A percentile compares a stretch with the other conserved stretches of the same genome.
phyloP scores from a whole-genome alignment of 2,329 filamentous ascomycete species.

The Teratosphaeriaceae sp. region DNA sequence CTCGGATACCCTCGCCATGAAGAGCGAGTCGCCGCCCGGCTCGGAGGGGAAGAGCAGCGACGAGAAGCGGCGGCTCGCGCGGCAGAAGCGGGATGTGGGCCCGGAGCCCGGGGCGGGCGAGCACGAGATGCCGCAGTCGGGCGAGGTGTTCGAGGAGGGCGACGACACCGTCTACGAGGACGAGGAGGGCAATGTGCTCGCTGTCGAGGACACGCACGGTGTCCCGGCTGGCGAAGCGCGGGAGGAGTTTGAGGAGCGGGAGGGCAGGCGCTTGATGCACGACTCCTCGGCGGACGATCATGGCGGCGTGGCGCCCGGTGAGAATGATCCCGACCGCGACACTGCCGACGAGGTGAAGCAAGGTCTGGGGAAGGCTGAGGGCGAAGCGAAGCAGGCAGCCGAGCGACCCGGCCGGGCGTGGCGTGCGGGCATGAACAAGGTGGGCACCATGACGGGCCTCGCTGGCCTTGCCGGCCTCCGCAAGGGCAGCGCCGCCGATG shows the following conservation, averaged over 20 bases:
- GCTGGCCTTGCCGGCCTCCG: too few relatives aligned
- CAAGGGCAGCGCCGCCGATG: constrained; percentile 31
- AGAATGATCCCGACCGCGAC: constrained; percentile 39
- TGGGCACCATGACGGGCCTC: constrained; percentile 31
- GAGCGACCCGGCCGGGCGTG: constrained; percentile 35
- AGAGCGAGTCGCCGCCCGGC: constrained; percentile 29
- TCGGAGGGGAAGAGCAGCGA: constrained; percentile 29
- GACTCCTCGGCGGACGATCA: constrained; percentile 40
- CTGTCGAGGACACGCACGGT: constrained; percentile 48
- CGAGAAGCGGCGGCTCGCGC: constrained; percentile 9
- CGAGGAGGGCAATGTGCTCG: constrained; percentile 76
- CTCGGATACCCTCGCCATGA: constrained; percentile 38
- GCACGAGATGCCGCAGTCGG: constrained; percentile 23
- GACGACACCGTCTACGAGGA: constrained; percentile 75
- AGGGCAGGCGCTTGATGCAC: constrained; percentile 47
- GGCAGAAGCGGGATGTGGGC: constrained; percentile 5
- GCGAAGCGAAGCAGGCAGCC: constrained; percentile 57
- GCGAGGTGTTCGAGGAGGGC: constrained; percentile 78
- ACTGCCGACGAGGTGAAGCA: constrained; percentile 34
- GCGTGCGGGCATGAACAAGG: constrained; percentile 36
- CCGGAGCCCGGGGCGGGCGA: constrained; percentile 17
- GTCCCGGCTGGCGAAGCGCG: constrained; percentile 44
- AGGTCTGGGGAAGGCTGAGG: constrained; percentile 58
- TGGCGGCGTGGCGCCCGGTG: constrained; percentile 38
- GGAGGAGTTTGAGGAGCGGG: constrained; percentile 51